Evolutionary conservation across 805 yeast species (phyloP), one percentile per base, ranked within the genome.

Genomic region (Lipomyces japonicus): DNA sequence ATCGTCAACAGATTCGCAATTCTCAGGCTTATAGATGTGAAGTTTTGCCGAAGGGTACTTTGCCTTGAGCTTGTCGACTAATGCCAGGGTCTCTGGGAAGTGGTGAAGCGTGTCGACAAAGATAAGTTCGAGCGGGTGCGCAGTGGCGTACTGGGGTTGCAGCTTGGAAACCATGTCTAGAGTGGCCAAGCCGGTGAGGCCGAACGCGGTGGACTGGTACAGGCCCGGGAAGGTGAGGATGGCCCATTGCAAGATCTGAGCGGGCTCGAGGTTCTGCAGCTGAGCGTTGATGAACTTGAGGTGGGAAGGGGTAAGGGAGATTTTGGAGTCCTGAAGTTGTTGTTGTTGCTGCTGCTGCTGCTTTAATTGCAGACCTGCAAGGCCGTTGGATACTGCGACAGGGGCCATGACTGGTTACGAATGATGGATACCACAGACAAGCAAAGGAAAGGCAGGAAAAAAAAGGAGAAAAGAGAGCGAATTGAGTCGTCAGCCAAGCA

Each of bases 131-230:
- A 86, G 72, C 0, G 82, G 76, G 39, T 69, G 65, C 7, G 51
- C 54, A n/a, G 52, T 49, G 4, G 44, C 50, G 46, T 59, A 52
- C 36, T 39, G 61, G 32, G 52, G 64, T 50, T 55, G 65, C 41
- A 82, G 60, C 63, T 81, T 79, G 28, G 84, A 75, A 25, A 90
- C 68, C 77, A 90, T 85, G 66, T 90, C 96, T 38, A 86, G 73
- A 10, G 91, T 90, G 26, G 85, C 95, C 51, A 91, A 69, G 0
- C 97, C 97, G 1, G 96, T 86, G 41, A 91, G 74, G 0, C 97
- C 97, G 69, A 91, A 89, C 1, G 97, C 97, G 0, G 97, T 88
- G 1, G 96, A 89, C 68, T 91, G 97, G 63, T 66, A 90, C 34
- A 91, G 71, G 36, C 80, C 74, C 2, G 96, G 96, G 62, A 90